Percentiles rank a stretch among this genome's conserved stretches.
Evolutionary conservation across 2,329 filamentous ascomycete genomes (phyloP).

Genomic region (Hypocreales sp.): DNA sequence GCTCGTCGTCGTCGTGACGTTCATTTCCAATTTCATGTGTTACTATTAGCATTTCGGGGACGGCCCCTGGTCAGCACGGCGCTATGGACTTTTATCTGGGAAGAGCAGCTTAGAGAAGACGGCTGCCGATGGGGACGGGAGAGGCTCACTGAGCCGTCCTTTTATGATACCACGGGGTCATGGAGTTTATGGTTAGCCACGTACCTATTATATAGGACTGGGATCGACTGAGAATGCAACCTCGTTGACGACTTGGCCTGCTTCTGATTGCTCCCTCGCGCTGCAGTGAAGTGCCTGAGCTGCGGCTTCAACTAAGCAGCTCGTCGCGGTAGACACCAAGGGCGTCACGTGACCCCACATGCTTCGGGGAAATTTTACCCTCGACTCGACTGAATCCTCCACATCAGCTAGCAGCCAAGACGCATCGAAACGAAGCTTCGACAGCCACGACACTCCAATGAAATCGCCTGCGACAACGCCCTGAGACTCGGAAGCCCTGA

Average conservation of each 20-base stretch:
- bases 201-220: not conserved
- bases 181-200: slow-evolving; percentile 11
- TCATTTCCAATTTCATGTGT: slow-evolving; percentile 4
- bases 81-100: slow-evolving; percentile 1
- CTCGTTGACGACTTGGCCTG: too few relatives aligned
- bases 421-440: slow-evolving; percentile 8
- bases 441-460: slow-evolving; percentile 14
- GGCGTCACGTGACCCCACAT: too few relatives aligned
- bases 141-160: slow-evolving; percentile 7
- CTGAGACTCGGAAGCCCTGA: slow-evolving; percentile 12
- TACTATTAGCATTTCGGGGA: not conserved
- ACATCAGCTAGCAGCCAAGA: too few relatives aligned
- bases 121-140: slow-evolving; percentile 4
- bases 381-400: too few relatives aligned
- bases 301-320: too few relatives aligned
- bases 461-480: slow-evolving; percentile 10
- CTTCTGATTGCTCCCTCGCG: too few relatives aligned
- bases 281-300: too few relatives aligned
- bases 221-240: too few relatives aligned
- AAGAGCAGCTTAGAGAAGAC: not conserved
- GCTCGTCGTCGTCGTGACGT: slow-evolving; percentile 17
- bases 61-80: too few relatives aligned
- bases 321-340: too few relatives aligned
- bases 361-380: too few relatives aligned
- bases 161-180: slow-evolving; percentile 20